These are phyloP conservation scores for Stagonosporopsis tanaceti DNA, from an alignment of 2,329 filamentous ascomycete species.

Conservation along the genomic window DNA sequence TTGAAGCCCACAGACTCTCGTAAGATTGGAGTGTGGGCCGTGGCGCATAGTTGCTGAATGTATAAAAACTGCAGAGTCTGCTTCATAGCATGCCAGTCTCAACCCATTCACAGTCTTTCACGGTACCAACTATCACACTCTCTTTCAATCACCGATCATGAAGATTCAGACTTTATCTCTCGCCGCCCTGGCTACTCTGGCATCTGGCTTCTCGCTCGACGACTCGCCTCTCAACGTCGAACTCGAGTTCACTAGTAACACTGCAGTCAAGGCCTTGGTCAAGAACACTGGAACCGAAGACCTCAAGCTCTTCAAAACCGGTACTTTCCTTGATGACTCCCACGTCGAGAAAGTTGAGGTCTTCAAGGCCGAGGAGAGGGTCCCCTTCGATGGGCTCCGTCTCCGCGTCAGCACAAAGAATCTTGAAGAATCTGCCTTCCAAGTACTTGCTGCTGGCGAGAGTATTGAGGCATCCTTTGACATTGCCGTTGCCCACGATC, in stretches of 20 bases:
- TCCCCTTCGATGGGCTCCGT: conserved; percentile 61
- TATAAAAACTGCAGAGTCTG: conserved; percentile 1
- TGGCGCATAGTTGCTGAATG: background rate
- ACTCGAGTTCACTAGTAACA: conserved; percentile 60
- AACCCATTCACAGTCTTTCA: conserved; percentile 7
- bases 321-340: conserved; percentile 60
- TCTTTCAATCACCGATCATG: conserved; percentile 22
- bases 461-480: conserved; percentile 62
- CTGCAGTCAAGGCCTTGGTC: conserved; percentile 59
- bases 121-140: conserved; percentile 4
- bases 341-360: conserved; percentile 63
- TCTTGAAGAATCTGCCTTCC: conserved; percentile 60
- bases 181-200: conserved; percentile 25
- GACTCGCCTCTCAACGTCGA: conserved; percentile 45
- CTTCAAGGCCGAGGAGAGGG: conserved; percentile 56
- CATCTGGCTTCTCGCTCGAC: conserved; percentile 33
- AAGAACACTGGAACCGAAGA: conserved; percentile 60
- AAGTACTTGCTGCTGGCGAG: conserved; percentile 55
- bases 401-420: conserved; percentile 56
- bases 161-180: conserved; percentile 26
- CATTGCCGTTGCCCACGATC: conserved; percentile 63
- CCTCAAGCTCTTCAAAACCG: conserved; percentile 61
- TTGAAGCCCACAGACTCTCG: background rate
- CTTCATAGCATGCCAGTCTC: background rate
- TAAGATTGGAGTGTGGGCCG: background rate